Base-by-base conservation (phyloP, 169 alveolate genomes). In the Plasmodium blacklocki region DNA sequence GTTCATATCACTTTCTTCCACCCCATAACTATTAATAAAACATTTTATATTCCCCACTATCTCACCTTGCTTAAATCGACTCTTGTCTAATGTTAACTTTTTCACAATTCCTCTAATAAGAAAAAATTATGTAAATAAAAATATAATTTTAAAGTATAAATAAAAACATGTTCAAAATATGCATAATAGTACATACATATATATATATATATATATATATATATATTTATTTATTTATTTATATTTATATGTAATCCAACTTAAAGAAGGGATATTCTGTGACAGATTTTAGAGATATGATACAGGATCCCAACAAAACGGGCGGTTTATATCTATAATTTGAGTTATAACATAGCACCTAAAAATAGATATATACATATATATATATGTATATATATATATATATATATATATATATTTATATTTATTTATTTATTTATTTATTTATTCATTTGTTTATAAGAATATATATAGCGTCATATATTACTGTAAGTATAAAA, bases 41-140 rank as follows among this genome's bases (percentile, higher is more conserved):
- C 96, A 94, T 32, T 93, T 88, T 19, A 94, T 92, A 68, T 94
- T 94, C 14, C 96, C 96, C 62, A 91, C 94, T 43, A 94, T 91
- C 64, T 93, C 94, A 7, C 96, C 96, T 52, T 93, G 93, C 21
- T 63, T 89, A 93, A 94, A 91, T 67, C 93, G 91, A 21, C 80
- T 64, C 32, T 94, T 88, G 21, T 94, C 96, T 19, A 91, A 63
- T 9, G 96, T 92, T 45, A 94, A 89, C 60, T 93, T 94, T 74
- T 94, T 94, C 39, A 86, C 76, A 29, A 66, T 72, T 6, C 92
- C 92, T 49, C 92, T 86, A 26, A 52, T 45, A 62, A 54, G 29
- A 52, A 80, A 11, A 80, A 50, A 73, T 49, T 56, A 7, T 1
- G 59, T 14, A 39, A 23, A 12, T 21, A 19, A 11, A 71, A 52